Conservation (phyloP, 1,284 basidiomycete species). For the Cystobasidiaceae sp. region DNA sequence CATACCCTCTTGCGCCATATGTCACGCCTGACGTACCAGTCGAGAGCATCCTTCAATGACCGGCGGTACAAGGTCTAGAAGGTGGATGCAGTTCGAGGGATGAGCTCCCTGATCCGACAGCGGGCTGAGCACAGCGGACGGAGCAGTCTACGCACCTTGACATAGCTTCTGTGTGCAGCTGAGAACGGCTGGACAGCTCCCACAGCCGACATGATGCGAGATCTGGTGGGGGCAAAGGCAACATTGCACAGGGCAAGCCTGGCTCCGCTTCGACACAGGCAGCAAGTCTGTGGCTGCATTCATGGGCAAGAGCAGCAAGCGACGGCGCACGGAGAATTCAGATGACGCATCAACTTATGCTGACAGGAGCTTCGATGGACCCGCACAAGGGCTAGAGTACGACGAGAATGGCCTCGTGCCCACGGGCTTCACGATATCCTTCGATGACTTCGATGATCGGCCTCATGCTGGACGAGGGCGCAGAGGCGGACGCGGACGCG, state of each 20-base stretch:
- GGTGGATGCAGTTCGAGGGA: too few relatives aligned
- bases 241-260: too few relatives aligned
- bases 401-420: conserved; percentile 11
- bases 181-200: conserved; percentile 32
- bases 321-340: not conserved
- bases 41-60: conserved; percentile 43
- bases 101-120: too few relatives aligned
- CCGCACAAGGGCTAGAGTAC: not conserved
- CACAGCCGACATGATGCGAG: not conserved
- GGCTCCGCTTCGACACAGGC: too few relatives aligned
- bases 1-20: conserved; percentile 42
- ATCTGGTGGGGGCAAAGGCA: not conserved
- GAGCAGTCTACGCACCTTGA: conserved; percentile 37
- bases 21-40: conserved; percentile 44
- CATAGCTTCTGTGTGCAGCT: conserved; percentile 42
- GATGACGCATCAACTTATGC: too few relatives aligned
- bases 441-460: conserved; percentile 1
- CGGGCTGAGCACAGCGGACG: too few relatives aligned
- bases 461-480: not conserved
- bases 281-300: too few relatives aligned
- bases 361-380: not conserved
- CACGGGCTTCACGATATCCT: conserved; percentile 29
- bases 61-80: conserved; percentile 43
- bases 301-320: not conserved
- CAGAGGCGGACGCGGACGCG: not conserved